phyloP scores from a whole-genome alignment of 345 rosid species.

The Reutealis trisperma region DNA sequence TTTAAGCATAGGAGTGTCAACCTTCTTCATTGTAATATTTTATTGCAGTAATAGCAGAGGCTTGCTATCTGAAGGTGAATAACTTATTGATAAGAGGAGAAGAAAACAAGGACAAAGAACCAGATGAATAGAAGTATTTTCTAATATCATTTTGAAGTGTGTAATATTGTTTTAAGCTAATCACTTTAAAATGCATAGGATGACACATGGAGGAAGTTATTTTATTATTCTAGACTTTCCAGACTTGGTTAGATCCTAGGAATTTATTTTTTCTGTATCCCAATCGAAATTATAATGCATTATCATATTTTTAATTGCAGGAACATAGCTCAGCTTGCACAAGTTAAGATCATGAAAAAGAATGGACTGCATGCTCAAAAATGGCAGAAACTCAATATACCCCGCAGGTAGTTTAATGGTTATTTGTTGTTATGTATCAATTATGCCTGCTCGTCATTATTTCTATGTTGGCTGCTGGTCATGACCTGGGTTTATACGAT shows the following conservation, averaged over 20 bases:
- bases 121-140: not conserved
- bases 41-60: too few species aligned
- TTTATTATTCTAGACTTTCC: not conserved
- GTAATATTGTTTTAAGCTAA: not conserved
- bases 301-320: constrained; percentile 40
- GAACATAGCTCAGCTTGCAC: constrained; percentile 83
- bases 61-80: too few species aligned
- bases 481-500: not conserved
- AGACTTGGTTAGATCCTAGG: not conserved
- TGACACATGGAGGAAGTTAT: not conserved
- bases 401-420: constrained; percentile 47
- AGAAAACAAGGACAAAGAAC: too few species aligned
- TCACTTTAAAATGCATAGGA: too few species aligned
- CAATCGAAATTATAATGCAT: constrained; percentile 9
- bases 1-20: too few species aligned
- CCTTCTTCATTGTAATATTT: too few species aligned
- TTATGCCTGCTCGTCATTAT: not conserved
- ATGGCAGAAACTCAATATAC: constrained; percentile 75
- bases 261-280: not conserved
- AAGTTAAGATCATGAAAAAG: constrained; percentile 72
- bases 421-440: not conserved
- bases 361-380: constrained; percentile 32
- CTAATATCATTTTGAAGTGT: not conserved
- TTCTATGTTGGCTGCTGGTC: not conserved
- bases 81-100: too few species aligned